Evolutionary conservation across 2,329 filamentous ascomycete species (phyloP), one percentile per base, ranked within the genome.

Genomic region (Colletotrichum tanaceti): DNA sequence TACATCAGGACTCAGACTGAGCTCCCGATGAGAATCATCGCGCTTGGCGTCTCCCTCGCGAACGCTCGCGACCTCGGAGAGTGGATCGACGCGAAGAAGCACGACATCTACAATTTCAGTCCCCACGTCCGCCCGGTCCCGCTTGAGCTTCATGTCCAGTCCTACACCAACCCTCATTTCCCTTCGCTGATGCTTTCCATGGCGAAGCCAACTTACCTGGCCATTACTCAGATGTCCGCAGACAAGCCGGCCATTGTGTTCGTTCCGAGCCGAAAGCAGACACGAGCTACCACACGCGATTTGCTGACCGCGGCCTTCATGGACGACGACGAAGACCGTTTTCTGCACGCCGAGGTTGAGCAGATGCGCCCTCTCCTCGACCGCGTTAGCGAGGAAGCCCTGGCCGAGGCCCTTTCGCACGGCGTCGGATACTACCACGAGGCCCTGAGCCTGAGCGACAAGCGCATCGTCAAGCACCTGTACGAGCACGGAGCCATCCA

Each of bases 51-150:
- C 35, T 97, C 96, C 28, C 85, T 99, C 24, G 91, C 96, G 5
- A 98, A 98, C 77, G 94, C 95, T 58, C 89, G 94, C 68, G 96
- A 99, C 75, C 88, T 99, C 74, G 95, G 95, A 59, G 96, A 98
- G 80, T 99, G 96, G 96, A 94, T 99, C 73, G 96, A 97, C 73
- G 96, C 95, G 9, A 97, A 90, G 79, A 98, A 98, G 83, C 96
- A 99, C 78, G 97, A 96, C 57, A 97, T 97, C 72, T 99, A 95
- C 86, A 99, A 99, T 82, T 99, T 99, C 83, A 97, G 93, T 74
- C 96, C 96, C 2, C 91, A 95, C 75, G 90, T 95, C 70, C 91
- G 97, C 65, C 92, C 94, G 1, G 89, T 98, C 20, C 94, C 95
- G 24, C 83, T 99, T 39, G 95, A 98, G 78, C 87, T 99, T 65